phyloP scores from a whole-genome alignment of 345 rosid species.

The Lepidium sativum region DNA sequence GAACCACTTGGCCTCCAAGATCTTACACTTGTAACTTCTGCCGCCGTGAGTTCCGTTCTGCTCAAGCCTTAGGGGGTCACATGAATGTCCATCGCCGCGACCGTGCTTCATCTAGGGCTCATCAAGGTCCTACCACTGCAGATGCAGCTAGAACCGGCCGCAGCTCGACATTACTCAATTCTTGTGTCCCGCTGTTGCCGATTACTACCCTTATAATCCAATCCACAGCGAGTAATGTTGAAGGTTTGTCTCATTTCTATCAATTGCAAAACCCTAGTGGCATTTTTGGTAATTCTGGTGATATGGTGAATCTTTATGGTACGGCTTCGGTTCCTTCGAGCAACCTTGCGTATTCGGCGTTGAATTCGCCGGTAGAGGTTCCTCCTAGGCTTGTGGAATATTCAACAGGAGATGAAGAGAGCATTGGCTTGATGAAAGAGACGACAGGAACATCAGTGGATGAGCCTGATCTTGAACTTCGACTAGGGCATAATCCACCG shows the following conservation, averaged over 20 bases:
- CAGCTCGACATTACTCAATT: constrained; percentile 10
- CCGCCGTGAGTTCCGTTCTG: constrained; percentile 86
- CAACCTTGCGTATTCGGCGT: constrained; percentile 27
- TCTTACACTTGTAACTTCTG: constrained; percentile 92
- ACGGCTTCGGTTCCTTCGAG: constrained; percentile 36
- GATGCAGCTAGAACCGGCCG: neutral
- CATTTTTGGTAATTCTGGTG: constrained; percentile 27
- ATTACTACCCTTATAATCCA: constrained; percentile 11
- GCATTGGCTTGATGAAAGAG: constrained; percentile 18
- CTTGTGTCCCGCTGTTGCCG: constrained; percentile 29
- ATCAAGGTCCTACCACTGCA: constrained; percentile 33
- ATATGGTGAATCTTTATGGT: constrained; percentile 14
- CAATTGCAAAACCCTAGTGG: constrained; percentile 55
- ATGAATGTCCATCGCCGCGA: constrained; percentile 99
- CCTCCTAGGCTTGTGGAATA: constrained; percentile 10
- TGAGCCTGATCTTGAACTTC: constrained; percentile 87
- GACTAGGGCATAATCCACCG: constrained; percentile 52
- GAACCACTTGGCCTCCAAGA: constrained; percentile 96
- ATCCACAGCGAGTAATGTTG: constrained; percentile 18
- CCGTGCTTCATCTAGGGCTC: constrained; percentile 67
- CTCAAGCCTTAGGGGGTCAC: constrained; percentile 98
- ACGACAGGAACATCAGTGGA: constrained; percentile 34
- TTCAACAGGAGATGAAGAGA: constrained; percentile 20
- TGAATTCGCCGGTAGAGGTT: constrained; percentile 21
- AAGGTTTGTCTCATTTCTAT: constrained; percentile 54